Evolutionary conservation across 768 basidiomycete genomes (phyloP).

Genomic region (Calocybe gangraenosa): DNA sequence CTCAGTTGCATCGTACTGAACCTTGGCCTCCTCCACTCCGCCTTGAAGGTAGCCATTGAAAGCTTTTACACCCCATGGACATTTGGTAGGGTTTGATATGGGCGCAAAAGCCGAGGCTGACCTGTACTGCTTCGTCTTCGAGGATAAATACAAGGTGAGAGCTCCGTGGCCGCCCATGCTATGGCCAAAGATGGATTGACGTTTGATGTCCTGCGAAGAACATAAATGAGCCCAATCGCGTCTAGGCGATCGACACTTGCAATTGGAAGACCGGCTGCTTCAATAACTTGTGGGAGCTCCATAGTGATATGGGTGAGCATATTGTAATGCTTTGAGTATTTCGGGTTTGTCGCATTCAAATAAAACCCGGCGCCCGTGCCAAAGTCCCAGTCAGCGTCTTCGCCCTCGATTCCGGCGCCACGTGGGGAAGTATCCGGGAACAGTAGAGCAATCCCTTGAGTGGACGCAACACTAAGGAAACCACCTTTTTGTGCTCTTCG

Average conservation of each 20-base stretch:
- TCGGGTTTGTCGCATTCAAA: conserved; percentile 79
- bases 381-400: conserved; percentile 84
- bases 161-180: conserved; percentile 99
- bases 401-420: conserved; percentile 82
- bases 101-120: conserved; percentile 90
- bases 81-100: conserved; percentile 79
- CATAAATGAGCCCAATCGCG: neutral
- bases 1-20: conserved; percentile 79
- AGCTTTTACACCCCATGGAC: conserved; percentile 91
- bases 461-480: conserved; percentile 81
- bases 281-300: conserved; percentile 81
- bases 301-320: conserved; percentile 84
- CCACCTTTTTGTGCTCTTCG: conserved; percentile 87
- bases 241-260: conserved; percentile 37
- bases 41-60: conserved; percentile 81
- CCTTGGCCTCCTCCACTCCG: conserved; percentile 71
- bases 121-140: conserved; percentile 65
- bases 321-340: conserved; percentile 73
- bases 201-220: conserved; percentile 61
- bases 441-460: conserved; percentile 84
- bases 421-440: conserved; percentile 97
- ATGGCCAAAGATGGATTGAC: conserved; percentile 91
- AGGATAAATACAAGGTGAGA: conserved; percentile 81
- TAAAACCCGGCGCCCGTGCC: conserved; percentile 98
- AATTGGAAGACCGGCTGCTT: conserved; percentile 69